Conservation (phyloP, 2,329 filamentous ascomycete species). For the Juglanconis oblonga region DNA sequence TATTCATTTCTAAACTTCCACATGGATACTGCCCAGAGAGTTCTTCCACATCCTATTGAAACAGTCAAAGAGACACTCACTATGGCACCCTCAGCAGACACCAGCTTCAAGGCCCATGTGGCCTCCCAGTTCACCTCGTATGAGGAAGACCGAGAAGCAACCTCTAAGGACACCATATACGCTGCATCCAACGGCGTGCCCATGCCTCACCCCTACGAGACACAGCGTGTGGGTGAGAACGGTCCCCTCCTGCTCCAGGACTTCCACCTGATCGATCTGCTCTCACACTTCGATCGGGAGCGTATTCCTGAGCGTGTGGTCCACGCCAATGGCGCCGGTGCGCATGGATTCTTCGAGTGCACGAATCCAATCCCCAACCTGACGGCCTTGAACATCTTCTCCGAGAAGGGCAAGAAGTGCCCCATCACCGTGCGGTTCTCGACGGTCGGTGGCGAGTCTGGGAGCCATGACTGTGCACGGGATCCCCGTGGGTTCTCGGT, state of each 20-base stretch:
- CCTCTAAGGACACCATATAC: constrained; percentile 45
- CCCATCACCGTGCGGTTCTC: constrained; percentile 68
- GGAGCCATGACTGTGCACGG: constrained; percentile 67
- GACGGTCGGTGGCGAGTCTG: constrained; percentile 71
- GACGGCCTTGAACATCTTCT: constrained; percentile 51
- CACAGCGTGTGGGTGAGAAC: constrained; percentile 54
- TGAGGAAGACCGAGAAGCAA: constrained; percentile 36
- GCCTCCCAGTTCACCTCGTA: constrained; percentile 35
- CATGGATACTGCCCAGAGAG: constrained; percentile 3
- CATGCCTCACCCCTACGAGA: constrained; percentile 55
- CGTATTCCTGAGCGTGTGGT: constrained; percentile 61
- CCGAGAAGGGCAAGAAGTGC: constrained; percentile 65
- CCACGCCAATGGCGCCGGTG: constrained; percentile 57
- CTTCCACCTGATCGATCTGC: constrained; percentile 59
- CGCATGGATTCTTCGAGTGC: constrained; percentile 51
- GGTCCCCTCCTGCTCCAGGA: constrained; percentile 57
- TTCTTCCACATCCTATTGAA: constrained; percentile 5
- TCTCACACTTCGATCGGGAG: constrained; percentile 61
- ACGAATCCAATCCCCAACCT: constrained; percentile 50
- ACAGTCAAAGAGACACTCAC: constrained; percentile 5
- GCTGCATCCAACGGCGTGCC: constrained; percentile 55
- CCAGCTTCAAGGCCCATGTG: constrained; percentile 35
- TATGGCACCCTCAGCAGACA: constrained; percentile 26
- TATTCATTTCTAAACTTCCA: not conserved
- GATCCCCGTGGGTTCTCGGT: constrained; percentile 71